Evolutionary conservation across 345 rosid species (phyloP).

Genomic region (Fremontodendron californicum): DNA sequence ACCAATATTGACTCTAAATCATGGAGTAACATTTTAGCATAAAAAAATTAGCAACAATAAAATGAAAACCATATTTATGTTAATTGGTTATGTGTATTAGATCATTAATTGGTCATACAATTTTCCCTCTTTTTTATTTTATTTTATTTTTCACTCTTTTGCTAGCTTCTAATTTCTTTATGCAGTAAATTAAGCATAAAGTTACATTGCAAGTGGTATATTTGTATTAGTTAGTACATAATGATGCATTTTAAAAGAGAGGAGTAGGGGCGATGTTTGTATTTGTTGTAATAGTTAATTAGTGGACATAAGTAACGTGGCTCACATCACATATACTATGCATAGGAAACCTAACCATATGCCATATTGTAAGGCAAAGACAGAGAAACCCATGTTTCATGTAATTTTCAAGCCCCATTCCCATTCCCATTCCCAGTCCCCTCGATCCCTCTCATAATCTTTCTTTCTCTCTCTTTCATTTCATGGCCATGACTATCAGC

Average conservation of each 20-base stretch:
- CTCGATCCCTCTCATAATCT: too few relatives aligned
- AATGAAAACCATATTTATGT: background rate
- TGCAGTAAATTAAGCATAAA: background rate
- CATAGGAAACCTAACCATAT: constrained; percentile 24
- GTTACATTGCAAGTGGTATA: background rate
- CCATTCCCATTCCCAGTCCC: background rate
- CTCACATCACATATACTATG: constrained; percentile 30
- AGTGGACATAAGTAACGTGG: constrained; percentile 32
- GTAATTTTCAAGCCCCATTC: constrained; percentile 28
- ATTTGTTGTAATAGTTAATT: constrained; percentile 3
- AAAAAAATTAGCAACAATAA: too few relatives aligned
- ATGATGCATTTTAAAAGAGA: background rate
- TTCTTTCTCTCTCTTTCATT: background rate
- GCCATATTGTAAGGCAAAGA: constrained; percentile 12
- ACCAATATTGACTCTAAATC: background rate
- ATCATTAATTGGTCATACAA: too few relatives aligned
- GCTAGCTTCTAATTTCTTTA: too few relatives aligned
- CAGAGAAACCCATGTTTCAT: constrained; percentile 14
- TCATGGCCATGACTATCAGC: constrained; percentile 8
- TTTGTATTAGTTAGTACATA: too few relatives aligned
- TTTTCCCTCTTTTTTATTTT: too few relatives aligned
- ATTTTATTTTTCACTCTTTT: background rate
- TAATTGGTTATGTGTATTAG: background rate
- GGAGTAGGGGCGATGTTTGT: background rate
- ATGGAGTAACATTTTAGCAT: too few relatives aligned